These are phyloP conservation scores for Cornus suecica DNA, from an alignment of 148 eudicot species.

Conservation along the genomic window DNA sequence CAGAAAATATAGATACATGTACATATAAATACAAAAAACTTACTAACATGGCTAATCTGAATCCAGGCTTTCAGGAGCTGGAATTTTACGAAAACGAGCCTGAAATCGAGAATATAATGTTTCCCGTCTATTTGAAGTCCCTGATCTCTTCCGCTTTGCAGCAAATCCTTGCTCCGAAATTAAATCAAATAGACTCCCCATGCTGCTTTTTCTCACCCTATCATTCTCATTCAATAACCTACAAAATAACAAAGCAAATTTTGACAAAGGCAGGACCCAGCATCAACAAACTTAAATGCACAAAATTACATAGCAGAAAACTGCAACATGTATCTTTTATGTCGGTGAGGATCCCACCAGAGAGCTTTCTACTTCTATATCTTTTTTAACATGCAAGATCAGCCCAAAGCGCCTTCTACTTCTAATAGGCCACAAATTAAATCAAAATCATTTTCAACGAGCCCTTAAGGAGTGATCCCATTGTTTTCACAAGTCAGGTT, in stretches of 20 bases:
- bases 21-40: background rate
- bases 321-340: background rate
- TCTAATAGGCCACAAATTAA: too few species aligned
- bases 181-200: constrained; percentile 48
- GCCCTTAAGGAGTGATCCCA: too few species aligned
- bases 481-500: too few species aligned
- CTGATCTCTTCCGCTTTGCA: constrained; percentile 59
- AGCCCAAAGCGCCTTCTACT: too few species aligned
- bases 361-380: too few species aligned
- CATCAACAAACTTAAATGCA: background rate
- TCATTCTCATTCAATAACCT: constrained; percentile 54
- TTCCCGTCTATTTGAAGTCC: constrained; percentile 27
- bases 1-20: background rate
- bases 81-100: constrained; percentile 60
- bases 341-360: too few species aligned
- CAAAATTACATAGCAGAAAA: background rate
- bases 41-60: constrained; percentile 52
- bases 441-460: too few species aligned
- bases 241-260: constrained; percentile 17
- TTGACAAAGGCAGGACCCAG: background rate
- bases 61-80: constrained; percentile 38
- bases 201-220: constrained; percentile 23
- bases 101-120: constrained; percentile 27
- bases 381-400: background rate
- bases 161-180: constrained; percentile 63